These are phyloP conservation scores for Fusarium lateritium DNA, from an alignment of 2,329 filamentous ascomycete genomes.

Conservation along the genomic window DNA sequence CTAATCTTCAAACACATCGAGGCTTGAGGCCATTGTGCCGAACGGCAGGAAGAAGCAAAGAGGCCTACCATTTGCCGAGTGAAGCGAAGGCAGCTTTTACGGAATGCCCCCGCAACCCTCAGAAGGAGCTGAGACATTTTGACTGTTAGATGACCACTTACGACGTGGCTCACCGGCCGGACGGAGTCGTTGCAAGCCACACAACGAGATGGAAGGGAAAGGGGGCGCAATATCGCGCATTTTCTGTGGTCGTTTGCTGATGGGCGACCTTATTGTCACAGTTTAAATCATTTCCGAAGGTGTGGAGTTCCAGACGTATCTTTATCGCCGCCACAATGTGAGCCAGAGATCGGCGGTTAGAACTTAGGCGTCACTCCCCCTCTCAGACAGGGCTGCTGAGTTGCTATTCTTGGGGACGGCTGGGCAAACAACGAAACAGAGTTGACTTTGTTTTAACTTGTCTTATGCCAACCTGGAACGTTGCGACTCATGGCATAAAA, in stretches of 20 bases:
- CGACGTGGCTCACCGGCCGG: slow-evolving; percentile 14
- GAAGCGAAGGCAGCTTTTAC: slow-evolving; percentile 11
- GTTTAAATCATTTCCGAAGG: slow-evolving; percentile 22
- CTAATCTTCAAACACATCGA: slow-evolving; percentile 34
- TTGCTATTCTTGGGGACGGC: slow-evolving; percentile 37
- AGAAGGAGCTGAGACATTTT: slow-evolving; percentile 25
- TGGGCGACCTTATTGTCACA: slow-evolving; percentile 6
- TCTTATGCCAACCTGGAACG: slow-evolving; percentile 25
- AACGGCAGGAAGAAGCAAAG: slow-evolving; percentile 29
- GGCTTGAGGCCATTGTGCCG: slow-evolving; percentile 32
- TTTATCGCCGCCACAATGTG: slow-evolving; percentile 30
- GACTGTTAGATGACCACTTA: slow-evolving; percentile 18
- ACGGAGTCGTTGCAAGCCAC: slow-evolving; percentile 28
- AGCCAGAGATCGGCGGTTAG: slow-evolving; percentile 33
- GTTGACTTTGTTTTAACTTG: slow-evolving; percentile 10
- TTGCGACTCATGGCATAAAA: slow-evolving; percentile 7
- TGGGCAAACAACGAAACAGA: slow-evolving; percentile 13
- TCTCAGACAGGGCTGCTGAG: slow-evolving; percentile 28
- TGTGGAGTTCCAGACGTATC: slow-evolving; percentile 24
- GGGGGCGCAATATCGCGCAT: slow-evolving; percentile 12
- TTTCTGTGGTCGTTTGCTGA: slow-evolving; percentile 8
- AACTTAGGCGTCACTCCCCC: slow-evolving; percentile 7
- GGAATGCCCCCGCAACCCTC: slow-evolving; percentile 13
- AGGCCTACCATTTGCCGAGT: slow-evolving; percentile 10
- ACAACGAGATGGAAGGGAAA: slow-evolving; percentile 16